Evolutionary conservation across 2,329 filamentous ascomycete species (phyloP).

Genomic region (Teratosphaeria nubilosa): DNA sequence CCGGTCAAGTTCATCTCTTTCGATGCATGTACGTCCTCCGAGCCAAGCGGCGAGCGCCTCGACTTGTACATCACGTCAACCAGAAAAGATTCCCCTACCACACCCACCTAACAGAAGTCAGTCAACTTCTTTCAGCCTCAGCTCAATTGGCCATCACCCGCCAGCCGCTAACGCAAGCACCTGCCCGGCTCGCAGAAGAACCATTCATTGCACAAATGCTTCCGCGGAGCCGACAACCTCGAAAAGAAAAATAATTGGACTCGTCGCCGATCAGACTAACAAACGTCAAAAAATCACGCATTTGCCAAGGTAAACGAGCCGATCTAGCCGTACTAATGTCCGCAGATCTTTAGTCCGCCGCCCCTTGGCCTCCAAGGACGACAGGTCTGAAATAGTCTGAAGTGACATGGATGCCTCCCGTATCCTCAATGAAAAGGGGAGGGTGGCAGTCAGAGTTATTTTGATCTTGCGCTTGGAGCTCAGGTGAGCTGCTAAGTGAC

Average conservation of each 20-base stretch:
- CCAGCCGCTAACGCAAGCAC: background rate
- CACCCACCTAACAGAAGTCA: no score
- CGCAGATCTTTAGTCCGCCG: background rate
- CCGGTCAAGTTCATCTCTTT: background rate
- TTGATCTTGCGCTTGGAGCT: background rate
- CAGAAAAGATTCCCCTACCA: no score
- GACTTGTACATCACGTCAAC: no score
- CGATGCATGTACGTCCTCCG: no score
- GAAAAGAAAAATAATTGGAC: background rate
- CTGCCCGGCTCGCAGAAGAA: background rate
- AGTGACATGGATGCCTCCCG: background rate
- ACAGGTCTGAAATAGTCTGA: background rate
- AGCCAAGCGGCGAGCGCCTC: no score
- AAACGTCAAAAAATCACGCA: background rate
- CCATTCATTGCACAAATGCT: background rate
- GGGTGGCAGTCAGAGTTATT: background rate
- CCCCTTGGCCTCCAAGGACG: background rate
- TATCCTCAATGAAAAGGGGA: background rate
- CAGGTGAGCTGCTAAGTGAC: background rate
- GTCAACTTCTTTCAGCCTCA: background rate
- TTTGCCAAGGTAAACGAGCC: background rate
- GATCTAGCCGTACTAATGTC: background rate
- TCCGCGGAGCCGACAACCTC: background rate
- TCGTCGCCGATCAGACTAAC: background rate
- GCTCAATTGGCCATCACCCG: background rate